Base-by-base conservation (phyloP, 345 rosid genomes). In the Salix viminalis region DNA sequence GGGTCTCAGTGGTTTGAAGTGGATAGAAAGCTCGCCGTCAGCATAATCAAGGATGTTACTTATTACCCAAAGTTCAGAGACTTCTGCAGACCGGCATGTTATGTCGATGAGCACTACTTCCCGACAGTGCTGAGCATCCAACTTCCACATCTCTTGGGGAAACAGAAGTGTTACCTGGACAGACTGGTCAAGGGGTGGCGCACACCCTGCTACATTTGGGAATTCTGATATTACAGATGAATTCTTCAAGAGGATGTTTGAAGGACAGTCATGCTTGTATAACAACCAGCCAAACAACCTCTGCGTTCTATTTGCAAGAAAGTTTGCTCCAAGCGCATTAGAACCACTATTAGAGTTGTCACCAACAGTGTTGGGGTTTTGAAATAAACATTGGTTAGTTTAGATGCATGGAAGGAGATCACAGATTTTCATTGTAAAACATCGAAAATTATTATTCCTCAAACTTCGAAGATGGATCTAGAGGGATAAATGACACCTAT, bases 1-100 rank as follows among this genome's bases (percentile, higher is more conserved):
- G 99, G 99, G 52, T 87, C 99, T 56, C 99, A 95, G 70, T 95
- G 97, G 97, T 93, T 95, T 74, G 97, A 93, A 83, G 83, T 91
- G 30, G 86, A 88, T 56, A 83, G 98, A 50, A 79, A 73, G 76
- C 91, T 96, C 1, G 99, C 97, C 37, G 7, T 89, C 10, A 81
- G 79, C 50, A 90, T 96, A 48, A 73, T 96, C 8, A 83, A 83
- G 79, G 99, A 96, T 76, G 71, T 79, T 26, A 80, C 50, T 5
- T 96, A 89, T 82, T 89, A 93, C 76, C 97, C 99, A 6, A 91
- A 88, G 79, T 96, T 92, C 86, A 84, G 82, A 76, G 86, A 88
- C 67, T 92, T 90, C 77, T 93, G 98, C 81, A 79, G 15, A 66
- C 94, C 90, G 2, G 90, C 79, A 6, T 94, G 97, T 80, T 96